Evolutionary conservation across 225 moss, liverwort and hornwort species (phyloP).

Genomic region (Physcomitrellopsis africana): DNA sequence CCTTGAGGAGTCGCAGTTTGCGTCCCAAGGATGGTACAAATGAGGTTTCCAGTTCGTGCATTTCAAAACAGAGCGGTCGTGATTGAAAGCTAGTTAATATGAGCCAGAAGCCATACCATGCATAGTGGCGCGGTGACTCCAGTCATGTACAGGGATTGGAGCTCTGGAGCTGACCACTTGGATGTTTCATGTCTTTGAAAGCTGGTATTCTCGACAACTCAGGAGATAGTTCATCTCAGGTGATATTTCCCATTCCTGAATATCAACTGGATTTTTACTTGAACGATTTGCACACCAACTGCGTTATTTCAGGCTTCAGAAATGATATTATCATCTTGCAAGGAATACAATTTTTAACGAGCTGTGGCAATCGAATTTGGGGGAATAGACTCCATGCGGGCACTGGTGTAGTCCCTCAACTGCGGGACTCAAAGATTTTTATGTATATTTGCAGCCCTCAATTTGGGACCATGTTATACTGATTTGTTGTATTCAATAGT

Average conservation of each 20-base stretch:
- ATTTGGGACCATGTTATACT: conserved; percentile 35
- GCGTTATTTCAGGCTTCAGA: conserved; percentile 7
- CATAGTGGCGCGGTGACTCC: neutral
- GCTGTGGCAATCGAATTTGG: neutral
- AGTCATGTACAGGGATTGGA: neutral
- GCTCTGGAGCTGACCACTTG: neutral
- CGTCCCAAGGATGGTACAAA: neutral
- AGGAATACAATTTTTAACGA: conserved; percentile 11
- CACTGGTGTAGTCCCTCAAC: neutral
- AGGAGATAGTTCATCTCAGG: neutral
- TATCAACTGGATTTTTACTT: neutral
- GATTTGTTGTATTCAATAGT: conserved; percentile 36
- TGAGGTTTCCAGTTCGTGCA: neutral
- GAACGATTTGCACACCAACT: neutral
- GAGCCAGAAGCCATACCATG: conserved; percentile 13
- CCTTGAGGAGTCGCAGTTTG: neutral
- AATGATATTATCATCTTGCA: conserved; percentile 1
- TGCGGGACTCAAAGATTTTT: neutral
- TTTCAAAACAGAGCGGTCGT: neutral
- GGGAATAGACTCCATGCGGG: neutral
- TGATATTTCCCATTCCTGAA: conserved; percentile 10
- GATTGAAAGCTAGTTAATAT: neutral
- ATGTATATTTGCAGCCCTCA: conserved; percentile 36
- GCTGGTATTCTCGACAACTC: conserved; percentile 6
- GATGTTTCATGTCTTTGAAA: neutral